These are phyloP conservation scores for Colletotrichum sp. DNA, from an alignment of 2,329 filamentous ascomycete genomes.

Conservation along the genomic window DNA sequence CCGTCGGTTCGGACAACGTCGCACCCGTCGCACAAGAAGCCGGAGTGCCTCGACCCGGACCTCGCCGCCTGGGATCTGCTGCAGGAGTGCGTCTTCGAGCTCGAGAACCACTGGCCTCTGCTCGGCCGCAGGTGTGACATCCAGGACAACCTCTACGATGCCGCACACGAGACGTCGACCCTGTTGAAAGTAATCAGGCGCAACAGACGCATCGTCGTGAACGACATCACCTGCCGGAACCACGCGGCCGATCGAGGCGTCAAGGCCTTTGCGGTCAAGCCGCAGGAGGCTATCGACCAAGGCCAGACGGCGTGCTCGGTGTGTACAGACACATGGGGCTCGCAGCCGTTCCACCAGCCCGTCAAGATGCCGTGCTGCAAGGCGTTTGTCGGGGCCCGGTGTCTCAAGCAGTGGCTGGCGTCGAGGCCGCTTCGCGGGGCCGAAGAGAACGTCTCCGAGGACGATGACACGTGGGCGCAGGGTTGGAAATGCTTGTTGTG, in stretches of 20 bases:
- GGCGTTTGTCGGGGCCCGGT: neutral
- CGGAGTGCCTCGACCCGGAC: neutral
- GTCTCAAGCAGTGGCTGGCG: constrained; percentile 6
- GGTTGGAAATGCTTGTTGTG: neutral
- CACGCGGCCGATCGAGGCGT: neutral
- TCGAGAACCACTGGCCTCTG: constrained; percentile 9
- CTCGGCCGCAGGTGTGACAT: neutral
- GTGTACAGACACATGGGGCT: neutral
- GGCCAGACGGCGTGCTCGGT: neutral
- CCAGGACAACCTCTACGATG: neutral
- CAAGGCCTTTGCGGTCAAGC: neutral
- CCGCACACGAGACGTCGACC: neutral
- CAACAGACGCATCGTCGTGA: neutral
- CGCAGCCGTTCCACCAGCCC: constrained; percentile 4
- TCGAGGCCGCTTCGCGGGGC: neutral
- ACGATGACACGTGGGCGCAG: neutral
- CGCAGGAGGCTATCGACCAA: neutral
- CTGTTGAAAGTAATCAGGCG: neutral
- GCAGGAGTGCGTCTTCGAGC: constrained; percentile 10
- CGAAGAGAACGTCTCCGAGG: neutral
- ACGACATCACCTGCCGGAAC: neutral
- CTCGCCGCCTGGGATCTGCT: neutral
- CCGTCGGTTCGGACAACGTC: neutral
- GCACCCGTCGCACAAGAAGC: neutral
- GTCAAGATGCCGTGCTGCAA: constrained; percentile 5